A percentile compares a stretch with the other conserved stretches of the same genome.
Conservation (phyloP, 176 grass and related monocot species). For the Carex littledalei region DNA sequence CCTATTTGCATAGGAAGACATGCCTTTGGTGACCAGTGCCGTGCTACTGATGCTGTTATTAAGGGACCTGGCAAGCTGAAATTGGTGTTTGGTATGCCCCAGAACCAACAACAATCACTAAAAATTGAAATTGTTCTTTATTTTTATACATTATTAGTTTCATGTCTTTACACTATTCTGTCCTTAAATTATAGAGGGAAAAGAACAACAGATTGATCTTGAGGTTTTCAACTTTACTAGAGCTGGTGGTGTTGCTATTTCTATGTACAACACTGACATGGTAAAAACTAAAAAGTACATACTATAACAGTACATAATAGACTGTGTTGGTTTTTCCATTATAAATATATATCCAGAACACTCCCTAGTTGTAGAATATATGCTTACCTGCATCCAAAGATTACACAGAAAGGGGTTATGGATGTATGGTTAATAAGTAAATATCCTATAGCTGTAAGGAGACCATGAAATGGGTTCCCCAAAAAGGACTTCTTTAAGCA, state of each 20-base stretch:
- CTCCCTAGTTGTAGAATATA: neutral
- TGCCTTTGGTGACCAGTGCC: slow-evolving; percentile 95
- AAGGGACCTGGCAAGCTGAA: slow-evolving; percentile 98
- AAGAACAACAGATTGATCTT: slow-evolving; percentile 64
- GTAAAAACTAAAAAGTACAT: neutral
- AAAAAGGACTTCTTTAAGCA: neutral
- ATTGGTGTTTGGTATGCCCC: slow-evolving; percentile 79
- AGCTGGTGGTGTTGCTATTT: slow-evolving; percentile 79
- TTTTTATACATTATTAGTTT: slow-evolving; percentile 5
- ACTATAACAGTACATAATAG: neutral
- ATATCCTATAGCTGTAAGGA: neutral
- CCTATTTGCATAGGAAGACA: slow-evolving; percentile 99
- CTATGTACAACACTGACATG: slow-evolving; percentile 94
- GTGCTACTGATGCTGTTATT: slow-evolving; percentile 87
- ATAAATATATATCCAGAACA: neutral
- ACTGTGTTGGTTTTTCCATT: neutral
- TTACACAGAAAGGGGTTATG: neutral
- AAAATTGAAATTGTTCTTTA: neutral
- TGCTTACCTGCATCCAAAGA: neutral
- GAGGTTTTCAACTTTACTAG: slow-evolving; percentile 98
- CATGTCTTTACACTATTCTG: slow-evolving; percentile 8
- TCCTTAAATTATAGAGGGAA: slow-evolving; percentile 54
- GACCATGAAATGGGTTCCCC: neutral
- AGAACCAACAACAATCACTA: neutral
- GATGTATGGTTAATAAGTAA: neutral